phyloP scores from a whole-genome alignment of 495 filamentous ascomycete species.

The Penicillium odoratum region DNA sequence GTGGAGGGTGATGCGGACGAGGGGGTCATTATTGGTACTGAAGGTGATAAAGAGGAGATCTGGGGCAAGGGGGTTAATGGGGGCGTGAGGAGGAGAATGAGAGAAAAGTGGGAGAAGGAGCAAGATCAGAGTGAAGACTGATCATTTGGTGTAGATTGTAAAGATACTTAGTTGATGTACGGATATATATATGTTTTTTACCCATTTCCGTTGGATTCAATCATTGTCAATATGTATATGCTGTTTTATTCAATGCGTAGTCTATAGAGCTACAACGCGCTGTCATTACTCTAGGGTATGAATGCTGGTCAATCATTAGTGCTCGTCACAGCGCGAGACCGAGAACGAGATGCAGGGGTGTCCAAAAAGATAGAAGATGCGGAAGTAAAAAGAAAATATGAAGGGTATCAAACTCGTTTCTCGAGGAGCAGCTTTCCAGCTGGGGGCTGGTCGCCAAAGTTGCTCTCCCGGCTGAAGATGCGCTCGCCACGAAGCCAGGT shows the following conservation, averaged over 20 bases:
- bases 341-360: conserved; percentile 19
- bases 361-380: conserved; percentile 19
- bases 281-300: conserved; percentile 37
- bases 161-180: background rate
- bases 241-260: conserved; percentile 10
- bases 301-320: conserved; percentile 34
- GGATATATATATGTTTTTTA: conserved; percentile 5
- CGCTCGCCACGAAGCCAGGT: conserved; percentile 84
- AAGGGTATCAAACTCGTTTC: conserved; percentile 45
- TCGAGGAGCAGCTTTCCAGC: conserved; percentile 63
- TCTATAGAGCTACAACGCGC: conserved; percentile 29
- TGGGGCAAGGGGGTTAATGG: conserved; percentile 51
- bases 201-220: conserved; percentile 14
- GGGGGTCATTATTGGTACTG: conserved; percentile 8
- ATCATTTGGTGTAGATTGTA: background rate
- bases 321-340: conserved; percentile 21
- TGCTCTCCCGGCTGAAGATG: conserved; percentile 65
- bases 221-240: background rate
- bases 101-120: conserved; percentile 45
- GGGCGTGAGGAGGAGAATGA: conserved; percentile 44
- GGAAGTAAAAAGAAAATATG: conserved; percentile 14
- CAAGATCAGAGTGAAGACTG: conserved; percentile 13
- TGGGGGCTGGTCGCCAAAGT: conserved; percentile 60
- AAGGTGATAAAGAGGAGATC: conserved; percentile 39
- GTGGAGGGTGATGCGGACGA: conserved; percentile 24